Evolutionary conservation across 768 basidiomycete genomes (phyloP).

Genomic region (Phaeolepiota aurea): DNA sequence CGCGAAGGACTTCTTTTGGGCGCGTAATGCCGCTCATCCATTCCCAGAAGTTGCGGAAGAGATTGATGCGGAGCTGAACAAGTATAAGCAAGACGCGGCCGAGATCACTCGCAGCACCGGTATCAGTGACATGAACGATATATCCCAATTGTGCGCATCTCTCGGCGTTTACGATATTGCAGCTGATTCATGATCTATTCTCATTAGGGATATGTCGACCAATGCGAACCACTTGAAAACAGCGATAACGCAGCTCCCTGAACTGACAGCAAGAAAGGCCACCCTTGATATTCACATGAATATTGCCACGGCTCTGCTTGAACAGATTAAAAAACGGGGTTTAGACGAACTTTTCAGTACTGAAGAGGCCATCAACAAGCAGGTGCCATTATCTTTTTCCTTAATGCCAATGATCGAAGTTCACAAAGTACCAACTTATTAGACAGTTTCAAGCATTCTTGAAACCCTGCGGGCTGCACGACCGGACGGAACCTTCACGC

Average conservation of each 20-base stretch:
- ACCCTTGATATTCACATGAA: conserved; percentile 99
- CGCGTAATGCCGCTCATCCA: conserved; percentile 88
- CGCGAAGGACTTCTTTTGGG: conserved; percentile 99
- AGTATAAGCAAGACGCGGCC: conserved; percentile 92
- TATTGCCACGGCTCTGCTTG: conserved; percentile 90
- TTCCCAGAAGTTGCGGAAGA: conserved; percentile 99
- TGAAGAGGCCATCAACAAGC: conserved; percentile 86
- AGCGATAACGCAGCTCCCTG: conserved; percentile 94
- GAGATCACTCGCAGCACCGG: conserved; percentile 96
- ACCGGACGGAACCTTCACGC: conserved; percentile 54
- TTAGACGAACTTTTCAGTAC: conserved; percentile 96
- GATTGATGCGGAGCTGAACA: conserved; percentile 85
- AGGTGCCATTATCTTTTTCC: conserved; percentile 43
- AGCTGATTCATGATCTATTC: conserved; percentile 2
- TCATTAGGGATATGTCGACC: conserved; percentile 70
- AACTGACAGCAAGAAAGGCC: conserved; percentile 92
- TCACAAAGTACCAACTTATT: no score
- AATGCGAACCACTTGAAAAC: conserved; percentile 95
- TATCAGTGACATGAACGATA: conserved; percentile 91
- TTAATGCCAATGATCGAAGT: no score
- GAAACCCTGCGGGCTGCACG: conserved; percentile 77
- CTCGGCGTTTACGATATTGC: not conserved
- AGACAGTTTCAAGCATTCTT: conserved; percentile 76
- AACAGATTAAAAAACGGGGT: conserved; percentile 91
- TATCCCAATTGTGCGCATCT: conserved; percentile 74